These are phyloP conservation scores for Trichoderma sp. DNA, from an alignment of 2,329 filamentous ascomycete genomes.

Conservation along the genomic window DNA sequence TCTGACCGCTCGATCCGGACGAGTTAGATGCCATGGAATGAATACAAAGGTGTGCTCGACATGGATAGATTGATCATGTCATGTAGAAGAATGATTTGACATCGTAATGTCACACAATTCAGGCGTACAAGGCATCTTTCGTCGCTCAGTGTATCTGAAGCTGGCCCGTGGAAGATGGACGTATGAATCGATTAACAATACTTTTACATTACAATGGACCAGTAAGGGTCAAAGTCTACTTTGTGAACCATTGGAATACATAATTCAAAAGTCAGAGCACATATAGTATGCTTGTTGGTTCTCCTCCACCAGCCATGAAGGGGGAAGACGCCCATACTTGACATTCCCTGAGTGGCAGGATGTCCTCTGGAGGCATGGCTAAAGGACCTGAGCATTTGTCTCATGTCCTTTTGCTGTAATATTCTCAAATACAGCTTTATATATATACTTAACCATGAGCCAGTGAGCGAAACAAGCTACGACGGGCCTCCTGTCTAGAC, in stretches of 20 bases:
- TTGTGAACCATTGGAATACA: background rate
- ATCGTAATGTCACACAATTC: background rate
- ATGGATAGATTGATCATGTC: background rate
- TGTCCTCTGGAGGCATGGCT: background rate
- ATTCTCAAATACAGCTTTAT: background rate
- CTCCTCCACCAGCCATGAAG: background rate
- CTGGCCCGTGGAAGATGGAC: background rate
- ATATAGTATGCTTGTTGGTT: background rate
- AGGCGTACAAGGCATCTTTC: background rate
- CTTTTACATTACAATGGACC: background rate
- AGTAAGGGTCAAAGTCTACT: background rate
- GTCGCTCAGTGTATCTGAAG: background rate
- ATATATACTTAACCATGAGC: background rate
- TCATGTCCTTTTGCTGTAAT: background rate
- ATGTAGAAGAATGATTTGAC: background rate
- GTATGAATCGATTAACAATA: background rate
- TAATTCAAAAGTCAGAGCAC: background rate
- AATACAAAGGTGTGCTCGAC: background rate
- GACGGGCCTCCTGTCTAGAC: background rate
- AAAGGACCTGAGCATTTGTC: background rate
- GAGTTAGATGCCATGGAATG: background rate
- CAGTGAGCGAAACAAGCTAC: background rate
- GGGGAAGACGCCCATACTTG: background rate
- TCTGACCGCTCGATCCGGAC: background rate
- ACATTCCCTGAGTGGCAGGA: background rate